Percentiles rank a stretch among this genome's conserved stretches.
Evolutionary conservation across 1,139 yeast genomes (phyloP).

Genomic region (Yamadazyma mexicana): DNA sequence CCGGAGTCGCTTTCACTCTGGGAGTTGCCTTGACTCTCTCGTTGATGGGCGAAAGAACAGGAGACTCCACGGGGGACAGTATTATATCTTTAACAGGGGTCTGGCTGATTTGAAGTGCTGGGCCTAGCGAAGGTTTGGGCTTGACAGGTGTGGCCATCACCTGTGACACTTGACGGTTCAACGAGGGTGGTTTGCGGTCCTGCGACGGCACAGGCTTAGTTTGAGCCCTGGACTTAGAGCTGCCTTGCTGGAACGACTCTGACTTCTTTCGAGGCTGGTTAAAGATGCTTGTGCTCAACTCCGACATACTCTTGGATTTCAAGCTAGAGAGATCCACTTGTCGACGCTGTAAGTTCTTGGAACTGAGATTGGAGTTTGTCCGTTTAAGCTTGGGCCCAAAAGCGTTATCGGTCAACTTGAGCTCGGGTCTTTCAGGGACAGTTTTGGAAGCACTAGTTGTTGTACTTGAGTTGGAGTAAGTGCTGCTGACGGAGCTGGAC

Average conservation of each 20-base stretch:
- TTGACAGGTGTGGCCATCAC: constrained; percentile 18
- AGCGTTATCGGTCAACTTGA: constrained; percentile 18
- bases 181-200: no score
- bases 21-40: constrained; percentile 1
- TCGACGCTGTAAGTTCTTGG: constrained; percentile 43
- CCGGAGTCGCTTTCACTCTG: background rate
- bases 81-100: constrained; percentile 8
- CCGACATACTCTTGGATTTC: constrained; percentile 12
- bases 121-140: background rate
- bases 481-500: constrained; percentile 2
- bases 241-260: background rate
- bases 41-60: constrained; percentile 7
- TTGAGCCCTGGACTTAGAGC: no score
- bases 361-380: constrained; percentile 43
- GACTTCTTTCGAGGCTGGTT: constrained; percentile 7
- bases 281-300: constrained; percentile 8
- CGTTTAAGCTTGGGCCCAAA: constrained; percentile 38
- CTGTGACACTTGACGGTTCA: constrained; percentile 11
- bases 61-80: constrained; percentile 10
- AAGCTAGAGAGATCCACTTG: constrained; percentile 41
- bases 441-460: no score
- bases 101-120: constrained; percentile 3
- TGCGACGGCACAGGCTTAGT: no score
- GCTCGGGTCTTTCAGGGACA: constrained; percentile 8
- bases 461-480: background rate